phyloP scores from a whole-genome alignment of 164 flowering plant species.

The Chimonanthus praecox region DNA sequence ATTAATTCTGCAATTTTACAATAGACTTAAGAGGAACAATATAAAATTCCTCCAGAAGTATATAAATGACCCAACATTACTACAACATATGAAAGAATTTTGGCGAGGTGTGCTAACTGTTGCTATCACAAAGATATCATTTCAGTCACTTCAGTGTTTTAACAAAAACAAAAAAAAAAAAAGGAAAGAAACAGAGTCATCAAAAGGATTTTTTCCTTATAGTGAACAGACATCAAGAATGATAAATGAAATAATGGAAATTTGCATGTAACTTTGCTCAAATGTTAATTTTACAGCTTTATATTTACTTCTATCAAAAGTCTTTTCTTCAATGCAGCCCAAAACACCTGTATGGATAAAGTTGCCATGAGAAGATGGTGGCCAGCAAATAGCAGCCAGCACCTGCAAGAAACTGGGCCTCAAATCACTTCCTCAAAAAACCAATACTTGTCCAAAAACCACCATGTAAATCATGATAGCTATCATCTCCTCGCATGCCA shows the following conservation, averaged over 20 bases:
- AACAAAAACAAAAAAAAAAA: no score
- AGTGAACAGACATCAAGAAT: constrained; percentile 9
- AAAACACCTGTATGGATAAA: neutral
- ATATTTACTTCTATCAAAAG: neutral
- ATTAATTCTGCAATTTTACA: neutral
- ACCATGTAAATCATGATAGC: neutral
- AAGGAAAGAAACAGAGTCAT: neutral
- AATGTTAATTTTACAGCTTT: neutral
- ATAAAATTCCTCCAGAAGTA: no score
- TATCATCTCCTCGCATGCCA: neutral
- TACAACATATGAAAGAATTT: no score
- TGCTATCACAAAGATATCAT: neutral
- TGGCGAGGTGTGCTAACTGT: no score
- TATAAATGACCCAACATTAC: no score
- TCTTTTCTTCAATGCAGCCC: constrained; percentile 2
- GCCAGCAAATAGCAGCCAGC: neutral
- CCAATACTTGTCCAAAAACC: neutral
- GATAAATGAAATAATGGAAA: constrained; percentile 9
- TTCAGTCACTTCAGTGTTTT: neutral
- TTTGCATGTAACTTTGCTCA: constrained; percentile 1
- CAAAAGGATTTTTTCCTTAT: neutral
- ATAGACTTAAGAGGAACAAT: neutral
- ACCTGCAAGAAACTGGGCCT: neutral
- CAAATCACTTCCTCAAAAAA: neutral
- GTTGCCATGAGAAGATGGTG: neutral